phyloP scores from a whole-genome alignment of 495 filamentous ascomycete genomes.

The Penicillium taxi region DNA sequence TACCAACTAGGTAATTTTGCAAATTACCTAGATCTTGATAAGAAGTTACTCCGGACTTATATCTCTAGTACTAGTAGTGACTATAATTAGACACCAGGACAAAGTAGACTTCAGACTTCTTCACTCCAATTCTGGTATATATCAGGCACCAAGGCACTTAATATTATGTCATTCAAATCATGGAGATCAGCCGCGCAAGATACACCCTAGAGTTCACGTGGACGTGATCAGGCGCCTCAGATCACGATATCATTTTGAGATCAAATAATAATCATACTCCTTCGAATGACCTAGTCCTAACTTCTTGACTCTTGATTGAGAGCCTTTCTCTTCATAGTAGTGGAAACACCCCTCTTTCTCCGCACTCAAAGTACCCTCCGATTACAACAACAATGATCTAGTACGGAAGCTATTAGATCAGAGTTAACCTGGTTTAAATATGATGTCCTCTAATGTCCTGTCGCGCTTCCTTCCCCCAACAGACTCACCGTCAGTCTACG shows the following conservation, averaged over 20 bases:
- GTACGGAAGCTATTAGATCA: conserved; percentile 2
- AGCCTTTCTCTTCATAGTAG: conserved; percentile 4
- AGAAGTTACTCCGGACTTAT: too few species aligned
- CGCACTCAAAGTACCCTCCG: neutral
- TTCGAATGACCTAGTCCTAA: neutral
- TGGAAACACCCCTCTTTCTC: conserved; percentile 2
- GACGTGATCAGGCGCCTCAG: conserved; percentile 14
- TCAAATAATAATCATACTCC: neutral
- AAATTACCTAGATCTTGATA: too few species aligned
- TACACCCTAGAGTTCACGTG: conserved; percentile 5
- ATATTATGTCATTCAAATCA: conserved; percentile 5
- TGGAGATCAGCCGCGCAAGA: conserved; percentile 2
- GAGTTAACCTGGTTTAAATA: conserved; percentile 20
- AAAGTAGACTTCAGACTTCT: too few species aligned
- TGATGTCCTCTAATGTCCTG: conserved; percentile 73
- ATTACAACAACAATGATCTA: conserved; percentile 14
- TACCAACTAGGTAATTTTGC: too few species aligned
- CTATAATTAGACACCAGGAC: too few species aligned
- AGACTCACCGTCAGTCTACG: conserved; percentile 62
- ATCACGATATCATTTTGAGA: neutral
- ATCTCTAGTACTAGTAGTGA: too few species aligned
- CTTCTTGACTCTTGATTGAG: neutral
- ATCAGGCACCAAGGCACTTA: neutral
- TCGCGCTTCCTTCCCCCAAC: conserved; percentile 62
- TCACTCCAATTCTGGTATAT: too few species aligned